Percentiles rank a stretch among this genome's conserved stretches.
These are phyloP conservation scores for Lactarius akahatsu DNA, from an alignment of 768 basidiomycete genomes.

Conservation along the genomic window DNA sequence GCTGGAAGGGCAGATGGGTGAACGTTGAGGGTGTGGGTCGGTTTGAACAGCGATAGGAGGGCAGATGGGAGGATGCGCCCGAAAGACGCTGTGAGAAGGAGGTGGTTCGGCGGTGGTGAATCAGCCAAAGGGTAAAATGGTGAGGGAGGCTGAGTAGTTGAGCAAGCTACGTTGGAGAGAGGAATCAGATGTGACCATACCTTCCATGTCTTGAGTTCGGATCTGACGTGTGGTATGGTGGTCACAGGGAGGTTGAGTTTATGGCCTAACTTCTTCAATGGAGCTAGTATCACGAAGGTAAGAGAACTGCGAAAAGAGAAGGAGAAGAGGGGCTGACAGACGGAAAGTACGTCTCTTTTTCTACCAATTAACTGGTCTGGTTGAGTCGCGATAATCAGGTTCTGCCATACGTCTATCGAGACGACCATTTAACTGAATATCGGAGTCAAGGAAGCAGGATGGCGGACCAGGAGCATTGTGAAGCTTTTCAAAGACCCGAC, in stretches of 20 bases:
- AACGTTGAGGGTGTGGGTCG: slow-evolving; percentile 68
- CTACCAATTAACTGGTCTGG: slow-evolving; percentile 66
- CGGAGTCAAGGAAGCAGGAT: slow-evolving; percentile 23
- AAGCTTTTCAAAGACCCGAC: slow-evolving; percentile 63
- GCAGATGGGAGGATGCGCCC: slow-evolving; percentile 74
- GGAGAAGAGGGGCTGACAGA: slow-evolving; percentile 45
- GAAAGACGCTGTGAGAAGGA: slow-evolving; percentile 88
- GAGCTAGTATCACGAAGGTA: slow-evolving; percentile 48
- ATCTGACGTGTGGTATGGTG: slow-evolving; percentile 57
- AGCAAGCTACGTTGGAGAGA: not conserved
- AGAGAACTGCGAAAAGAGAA: not conserved
- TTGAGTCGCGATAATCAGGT: slow-evolving; percentile 66
- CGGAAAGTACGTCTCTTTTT: slow-evolving; percentile 53
- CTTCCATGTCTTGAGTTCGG: slow-evolving; percentile 64
- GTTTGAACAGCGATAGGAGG: slow-evolving; percentile 61
- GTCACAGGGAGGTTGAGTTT: slow-evolving; percentile 53
- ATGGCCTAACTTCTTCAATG: slow-evolving; percentile 61
- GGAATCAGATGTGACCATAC: slow-evolving; percentile 38
- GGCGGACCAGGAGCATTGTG: slow-evolving; percentile 56
- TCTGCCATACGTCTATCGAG: slow-evolving; percentile 71
- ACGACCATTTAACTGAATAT: not conserved
- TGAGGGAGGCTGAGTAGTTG: slow-evolving; percentile 43
- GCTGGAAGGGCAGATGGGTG: slow-evolving; percentile 86
- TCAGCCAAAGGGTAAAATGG: slow-evolving; percentile 34
- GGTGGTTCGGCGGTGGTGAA: slow-evolving; percentile 40